A percentile compares a stretch with the other conserved stretches of the same genome.
Evolutionary conservation across 2,329 filamentous ascomycete species (phyloP).

Genomic region (Xylariaceae sp.): DNA sequence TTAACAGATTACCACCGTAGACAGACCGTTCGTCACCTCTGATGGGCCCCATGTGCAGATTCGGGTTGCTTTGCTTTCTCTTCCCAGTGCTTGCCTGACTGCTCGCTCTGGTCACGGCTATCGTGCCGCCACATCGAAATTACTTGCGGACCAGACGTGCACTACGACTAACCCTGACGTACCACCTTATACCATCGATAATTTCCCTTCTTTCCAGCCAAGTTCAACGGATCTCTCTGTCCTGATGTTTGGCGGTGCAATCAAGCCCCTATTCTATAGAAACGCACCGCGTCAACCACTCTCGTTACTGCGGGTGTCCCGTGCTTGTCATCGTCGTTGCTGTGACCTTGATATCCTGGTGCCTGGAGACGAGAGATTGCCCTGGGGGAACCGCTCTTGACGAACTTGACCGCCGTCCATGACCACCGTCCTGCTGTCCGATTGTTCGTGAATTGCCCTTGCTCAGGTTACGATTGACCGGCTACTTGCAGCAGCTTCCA

Average conservation of each 20-base stretch:
- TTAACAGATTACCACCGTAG: neutral
- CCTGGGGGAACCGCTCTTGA: slow-evolving; percentile 3
- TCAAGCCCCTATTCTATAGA: slow-evolving; percentile 8
- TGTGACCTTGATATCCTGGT: slow-evolving; percentile 20
- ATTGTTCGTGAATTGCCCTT: slow-evolving; percentile 5
- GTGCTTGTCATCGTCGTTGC: slow-evolving; percentile 9
- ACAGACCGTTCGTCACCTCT: too few relatives aligned
- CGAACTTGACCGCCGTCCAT: slow-evolving; percentile 11
- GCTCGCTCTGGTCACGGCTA: slow-evolving; percentile 14
- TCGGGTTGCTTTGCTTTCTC: neutral
- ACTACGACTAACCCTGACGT: neutral
- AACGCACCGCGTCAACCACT: slow-evolving; percentile 17
- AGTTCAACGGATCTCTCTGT: slow-evolving; percentile 8
- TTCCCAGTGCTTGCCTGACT: neutral
- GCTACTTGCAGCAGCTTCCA: neutral
- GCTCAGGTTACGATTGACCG: slow-evolving; percentile 5
- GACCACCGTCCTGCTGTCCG: neutral
- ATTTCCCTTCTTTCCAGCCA: slow-evolving; percentile 17
- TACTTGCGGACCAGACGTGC: slow-evolving; percentile 10
- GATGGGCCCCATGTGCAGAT: too few relatives aligned
- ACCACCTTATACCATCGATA: slow-evolving; percentile 19
- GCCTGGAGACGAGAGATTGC: slow-evolving; percentile 22
- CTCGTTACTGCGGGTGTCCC: slow-evolving; percentile 13
- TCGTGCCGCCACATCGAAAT: slow-evolving; percentile 20
- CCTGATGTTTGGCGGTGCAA: slow-evolving; percentile 21